These are phyloP conservation scores for Hemileccinum impolitum DNA, from an alignment of 768 basidiomycete genomes.

Conservation along the genomic window DNA sequence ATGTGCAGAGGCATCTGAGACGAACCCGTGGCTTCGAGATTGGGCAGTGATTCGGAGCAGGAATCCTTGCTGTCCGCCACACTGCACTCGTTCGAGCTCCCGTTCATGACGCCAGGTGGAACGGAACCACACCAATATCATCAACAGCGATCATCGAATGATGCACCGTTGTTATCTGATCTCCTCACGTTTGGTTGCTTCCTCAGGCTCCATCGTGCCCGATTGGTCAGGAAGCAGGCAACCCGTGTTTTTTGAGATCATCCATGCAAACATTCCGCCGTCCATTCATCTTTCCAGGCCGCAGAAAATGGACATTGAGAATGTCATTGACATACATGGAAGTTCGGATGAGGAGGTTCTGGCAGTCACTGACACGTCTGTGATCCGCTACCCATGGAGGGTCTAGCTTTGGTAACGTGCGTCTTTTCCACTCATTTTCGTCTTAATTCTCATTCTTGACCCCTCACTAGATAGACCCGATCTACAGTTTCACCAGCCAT, in stretches of 20 bases:
- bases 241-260: constrained; percentile 47
- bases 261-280: constrained; percentile 9
- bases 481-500: constrained; percentile 6
- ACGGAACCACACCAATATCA: background rate
- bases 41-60: constrained; percentile 45
- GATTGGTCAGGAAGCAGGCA: constrained; percentile 36
- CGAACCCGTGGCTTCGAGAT: too few species aligned
- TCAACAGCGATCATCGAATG: background rate
- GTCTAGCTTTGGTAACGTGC: constrained; percentile 29
- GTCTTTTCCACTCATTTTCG: background rate
- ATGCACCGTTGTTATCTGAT: constrained; percentile 36
- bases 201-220: constrained; percentile 40
- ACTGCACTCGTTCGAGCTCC: constrained; percentile 39
- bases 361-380: constrained; percentile 1
- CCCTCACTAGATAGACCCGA: constrained; percentile 29
- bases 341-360: background rate
- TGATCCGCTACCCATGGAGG: constrained; percentile 12
- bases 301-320: constrained; percentile 14
- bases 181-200: constrained; percentile 47
- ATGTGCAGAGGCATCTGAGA: too few species aligned
- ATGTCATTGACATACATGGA: background rate
- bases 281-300: constrained; percentile 7
- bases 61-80: constrained; percentile 40
- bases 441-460: background rate
- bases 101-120: constrained; percentile 44